Base-by-base conservation (phyloP, 2,329 filamentous ascomycete species). In the Exophiala lecanii-corni region DNA sequence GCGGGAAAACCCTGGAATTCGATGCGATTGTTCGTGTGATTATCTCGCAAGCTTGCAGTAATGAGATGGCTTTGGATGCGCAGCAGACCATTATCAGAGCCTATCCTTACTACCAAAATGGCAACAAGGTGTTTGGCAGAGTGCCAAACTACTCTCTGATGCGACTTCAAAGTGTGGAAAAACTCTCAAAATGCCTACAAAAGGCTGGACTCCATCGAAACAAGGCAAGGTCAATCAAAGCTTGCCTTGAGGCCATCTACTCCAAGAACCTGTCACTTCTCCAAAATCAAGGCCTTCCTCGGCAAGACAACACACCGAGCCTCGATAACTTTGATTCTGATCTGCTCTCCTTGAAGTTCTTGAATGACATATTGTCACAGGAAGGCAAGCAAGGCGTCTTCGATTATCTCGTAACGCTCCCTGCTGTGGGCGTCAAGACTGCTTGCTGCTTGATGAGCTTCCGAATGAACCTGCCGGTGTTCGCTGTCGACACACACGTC, bases 401-500 rank as follows among this genome's bases (percentile, higher is more conserved):
- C 28, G 48, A 55, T 39, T 23, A 26, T 7, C 52, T 56, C 19
- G 31, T 51, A 9, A 16, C 31, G 4, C 32, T 56, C 19, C 76
- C 76, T 0, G 78, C 78, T 4, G 79, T 83, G 37, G 79, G 78
- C 0, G 71, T 74, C 18, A 83, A 83, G 56, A 82, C 78, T 0
- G 79, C 79, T 4, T 76, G 75, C 4, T 83, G 79, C 51, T 77
- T 83, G 5, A 63, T 79, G 7, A 68, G 81, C 2, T 82, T 83
- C 63, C 81, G 78, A 54, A 69, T 82, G 12, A 74, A 77, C 49
- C 69, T 77, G 0, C 78, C 79, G 1, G 73, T 71, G 39, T 82
- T 82, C 51, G 79, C 79, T 0, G 79, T 82, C 7, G 79, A 83
- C 53, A 82, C 79, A 1, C 79, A 83, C 58, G 78, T 82, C 48